Percentiles rank a stretch among this genome's conserved stretches.
Conservation (phyloP, 495 filamentous ascomycete species). For the Letharia columbiana region DNA sequence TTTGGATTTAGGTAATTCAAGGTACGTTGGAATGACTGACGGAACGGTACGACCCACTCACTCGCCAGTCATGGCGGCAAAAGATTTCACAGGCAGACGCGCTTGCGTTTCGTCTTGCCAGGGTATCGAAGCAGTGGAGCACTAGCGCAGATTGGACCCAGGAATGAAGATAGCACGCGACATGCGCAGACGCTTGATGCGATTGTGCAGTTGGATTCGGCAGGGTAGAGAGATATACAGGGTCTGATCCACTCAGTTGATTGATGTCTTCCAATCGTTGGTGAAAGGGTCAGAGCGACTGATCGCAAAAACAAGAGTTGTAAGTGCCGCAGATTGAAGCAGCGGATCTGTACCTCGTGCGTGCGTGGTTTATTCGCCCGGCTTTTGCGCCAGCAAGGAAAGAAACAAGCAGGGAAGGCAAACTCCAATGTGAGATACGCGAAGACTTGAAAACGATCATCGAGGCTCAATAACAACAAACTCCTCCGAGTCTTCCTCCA, state of each 20-base stretch:
- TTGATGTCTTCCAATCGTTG: neutral
- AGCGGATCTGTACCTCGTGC: neutral
- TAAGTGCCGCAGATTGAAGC: neutral
- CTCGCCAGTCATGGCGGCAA: neutral
- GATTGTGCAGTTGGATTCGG: neutral
- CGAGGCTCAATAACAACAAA: neutral
- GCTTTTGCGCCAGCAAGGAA: neutral
- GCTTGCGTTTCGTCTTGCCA: neutral
- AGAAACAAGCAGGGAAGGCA: neutral
- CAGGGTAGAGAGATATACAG: neutral
- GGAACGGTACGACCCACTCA: neutral
- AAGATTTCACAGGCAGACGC: neutral
- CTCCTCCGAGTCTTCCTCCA: neutral
- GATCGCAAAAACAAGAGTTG: neutral
- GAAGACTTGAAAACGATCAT: neutral
- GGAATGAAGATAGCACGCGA: neutral
- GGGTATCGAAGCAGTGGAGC: neutral
- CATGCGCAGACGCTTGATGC: neutral
- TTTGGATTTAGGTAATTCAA: neutral
- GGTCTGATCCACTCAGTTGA: neutral
- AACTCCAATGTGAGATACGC: neutral
- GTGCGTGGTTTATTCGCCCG: neutral
- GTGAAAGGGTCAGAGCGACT: neutral
- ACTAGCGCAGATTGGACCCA: neutral
- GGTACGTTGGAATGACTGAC: neutral